Base-by-base conservation (phyloP, 495 filamentous ascomycete species). In the Umbilicaria muhlenbergii region DNA sequence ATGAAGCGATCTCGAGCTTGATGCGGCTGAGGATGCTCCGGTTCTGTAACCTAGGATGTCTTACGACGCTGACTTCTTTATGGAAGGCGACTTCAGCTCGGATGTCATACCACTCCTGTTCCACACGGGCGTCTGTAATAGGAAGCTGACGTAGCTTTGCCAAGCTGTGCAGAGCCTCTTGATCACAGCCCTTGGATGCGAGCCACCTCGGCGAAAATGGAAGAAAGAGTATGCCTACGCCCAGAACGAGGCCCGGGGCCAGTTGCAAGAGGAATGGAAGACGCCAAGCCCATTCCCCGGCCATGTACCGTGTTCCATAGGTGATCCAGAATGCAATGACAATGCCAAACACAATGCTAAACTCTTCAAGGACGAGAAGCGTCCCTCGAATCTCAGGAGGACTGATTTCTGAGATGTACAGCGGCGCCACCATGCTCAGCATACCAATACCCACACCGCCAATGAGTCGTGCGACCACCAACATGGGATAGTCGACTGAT, bases 381-480 rank as follows among this genome's bases (percentile, higher is more conserved):
- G 66, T 61, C 38, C 72, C 72, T 41, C 72, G 63, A 43, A 67
- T 68, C 44, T 73, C 69, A 0, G 72, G 70, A 5, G 74, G 71
- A 38, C 68, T 68, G 36, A 78, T 68, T 46, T 78, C 72, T 2
- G 67, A 65, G 32, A 74, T 71, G 45, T 78, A 76, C 41, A 78
- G 54, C 0, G 68, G 68, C 28, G 65, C 66, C 16, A 71, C 66
- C 68, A 71, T 71, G 11, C 59, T 63, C 38, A 69, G 49, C 71
- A 73, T 74, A 34, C 74, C 74, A 46, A 80, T 74, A 0, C 71
- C 75, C 10, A 75, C 38, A 38, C 75, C 75, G n/a, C 73, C 75
- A 48, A 80, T 70, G 21, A 75, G 57, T n/a, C 75, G 62, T 5
- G 68, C 75, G n/a, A 70, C 62, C 1, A 63, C 65, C 43, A 80